These are phyloP conservation scores for Amanita muscaria DNA, from an alignment of 768 basidiomycete species.

Conservation along the genomic window DNA sequence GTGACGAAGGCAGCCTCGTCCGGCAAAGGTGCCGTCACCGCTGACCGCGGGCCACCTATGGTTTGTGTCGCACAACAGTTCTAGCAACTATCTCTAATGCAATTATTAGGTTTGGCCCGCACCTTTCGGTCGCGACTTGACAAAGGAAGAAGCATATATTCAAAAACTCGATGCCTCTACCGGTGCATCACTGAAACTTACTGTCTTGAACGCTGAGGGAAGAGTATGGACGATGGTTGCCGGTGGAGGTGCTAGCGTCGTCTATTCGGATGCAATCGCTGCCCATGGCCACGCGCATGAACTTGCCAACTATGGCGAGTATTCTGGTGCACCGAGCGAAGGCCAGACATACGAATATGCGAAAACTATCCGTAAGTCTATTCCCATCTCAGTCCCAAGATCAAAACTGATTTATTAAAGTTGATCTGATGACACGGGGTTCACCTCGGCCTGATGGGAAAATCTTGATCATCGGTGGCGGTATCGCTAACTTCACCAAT, in stretches of 20 bases:
- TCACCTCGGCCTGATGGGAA: constrained; percentile 80
- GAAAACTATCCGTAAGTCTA: constrained; percentile 81
- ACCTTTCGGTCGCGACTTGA: constrained; percentile 94
- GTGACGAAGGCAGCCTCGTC: constrained; percentile 34
- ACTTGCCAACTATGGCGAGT: constrained; percentile 99
- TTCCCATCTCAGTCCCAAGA: neutral
- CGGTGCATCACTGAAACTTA: constrained; percentile 96
- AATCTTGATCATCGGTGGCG: constrained; percentile 98
- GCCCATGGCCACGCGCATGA: constrained; percentile 96
- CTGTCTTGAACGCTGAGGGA: constrained; percentile 90
- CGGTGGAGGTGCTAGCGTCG: constrained; percentile 76
- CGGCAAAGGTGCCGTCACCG: constrained; percentile 43
- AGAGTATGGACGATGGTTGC: constrained; percentile 99
- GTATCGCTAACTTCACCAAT: constrained; percentile 99
- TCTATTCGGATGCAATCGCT: constrained; percentile 73
- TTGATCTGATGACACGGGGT: constrained; percentile 94
- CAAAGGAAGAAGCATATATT: constrained; percentile 99
- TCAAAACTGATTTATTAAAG: constrained; percentile 22
- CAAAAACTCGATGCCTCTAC: constrained; percentile 96
- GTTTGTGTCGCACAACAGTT: constrained; percentile 27
- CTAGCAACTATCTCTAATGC: neutral
- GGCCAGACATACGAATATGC: constrained; percentile 99
- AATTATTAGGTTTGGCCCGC: constrained; percentile 65
- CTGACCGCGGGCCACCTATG: constrained; percentile 97
- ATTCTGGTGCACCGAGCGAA: constrained; percentile 96